These are phyloP conservation scores for Vigna mungo DNA, from an alignment of 306 rosid species.

Conservation along the genomic window DNA sequence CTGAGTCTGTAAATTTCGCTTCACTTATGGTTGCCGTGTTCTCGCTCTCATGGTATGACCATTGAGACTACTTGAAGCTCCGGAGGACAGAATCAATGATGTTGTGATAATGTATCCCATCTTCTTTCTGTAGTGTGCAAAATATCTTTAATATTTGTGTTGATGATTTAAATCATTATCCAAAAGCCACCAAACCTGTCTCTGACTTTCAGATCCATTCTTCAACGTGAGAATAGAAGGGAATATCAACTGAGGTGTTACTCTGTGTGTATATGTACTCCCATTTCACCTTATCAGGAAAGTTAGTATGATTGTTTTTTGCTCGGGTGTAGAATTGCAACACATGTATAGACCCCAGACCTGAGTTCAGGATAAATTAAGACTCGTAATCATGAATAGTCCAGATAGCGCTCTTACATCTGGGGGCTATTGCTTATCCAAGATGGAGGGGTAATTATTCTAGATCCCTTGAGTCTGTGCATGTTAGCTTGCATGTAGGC, in stretches of 20 bases:
- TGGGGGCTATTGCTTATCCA: not conserved
- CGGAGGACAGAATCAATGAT: constrained; percentile 14
- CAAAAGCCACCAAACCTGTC: not conserved
- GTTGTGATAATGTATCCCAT: not conserved
- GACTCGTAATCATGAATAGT: constrained; percentile 26
- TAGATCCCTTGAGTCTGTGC: constrained; percentile 23
- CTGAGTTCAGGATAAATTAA: constrained; percentile 17
- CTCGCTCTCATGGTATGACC: constrained; percentile 12
- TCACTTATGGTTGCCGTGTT: constrained; percentile 27
- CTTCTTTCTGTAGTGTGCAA: not conserved
- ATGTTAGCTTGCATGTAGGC: constrained; percentile 31
- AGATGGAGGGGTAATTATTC: not conserved
- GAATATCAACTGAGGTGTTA: not conserved
- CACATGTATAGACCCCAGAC: not conserved
- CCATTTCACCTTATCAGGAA: constrained; percentile 7
- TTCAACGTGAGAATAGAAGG: constrained; percentile 2
- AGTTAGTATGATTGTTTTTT: not conserved
- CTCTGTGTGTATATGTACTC: not conserved
- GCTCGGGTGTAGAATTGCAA: constrained; percentile 17
- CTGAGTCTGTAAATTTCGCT: constrained; percentile 1
- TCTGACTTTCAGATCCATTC: constrained; percentile 1
- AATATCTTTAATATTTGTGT: constrained; percentile 8
- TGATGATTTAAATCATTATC: constrained; percentile 26
- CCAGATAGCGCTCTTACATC: not conserved
- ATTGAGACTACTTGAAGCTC: constrained; percentile 14